These are phyloP conservation scores for Zygosaccharomyces bisporus DNA, from an alignment of 805 yeast species.

Conservation along the genomic window DNA sequence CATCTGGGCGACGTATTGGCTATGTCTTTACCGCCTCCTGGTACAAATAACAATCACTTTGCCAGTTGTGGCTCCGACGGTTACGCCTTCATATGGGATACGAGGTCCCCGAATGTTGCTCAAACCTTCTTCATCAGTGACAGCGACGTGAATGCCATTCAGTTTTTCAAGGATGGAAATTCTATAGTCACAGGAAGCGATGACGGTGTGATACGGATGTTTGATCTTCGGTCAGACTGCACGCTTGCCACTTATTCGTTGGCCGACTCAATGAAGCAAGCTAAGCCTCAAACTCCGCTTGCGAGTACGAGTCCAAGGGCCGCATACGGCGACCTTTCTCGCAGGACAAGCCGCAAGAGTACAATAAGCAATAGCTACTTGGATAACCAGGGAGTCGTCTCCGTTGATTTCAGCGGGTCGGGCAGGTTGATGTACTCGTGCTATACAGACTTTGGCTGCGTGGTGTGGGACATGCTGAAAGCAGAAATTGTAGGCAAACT, in stretches of 20 bases:
- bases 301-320: constrained; percentile 25
- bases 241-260: constrained; percentile 51
- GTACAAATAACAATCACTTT: constrained; percentile 38
- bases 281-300: constrained; percentile 20
- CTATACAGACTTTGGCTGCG: constrained; percentile 70
- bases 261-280: constrained; percentile 13
- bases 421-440: constrained; percentile 74
- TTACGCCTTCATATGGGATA: constrained; percentile 62
- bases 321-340: constrained; percentile 15
- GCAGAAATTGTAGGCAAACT: constrained; percentile 61
- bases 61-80: constrained; percentile 70
- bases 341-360: constrained; percentile 5
- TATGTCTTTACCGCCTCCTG: constrained; percentile 35
- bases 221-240: constrained; percentile 76
- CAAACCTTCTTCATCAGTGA: constrained; percentile 53
- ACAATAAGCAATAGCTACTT: constrained; percentile 32
- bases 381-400: constrained; percentile 65
- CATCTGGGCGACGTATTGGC: constrained; percentile 71
- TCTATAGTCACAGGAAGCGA: constrained; percentile 75
- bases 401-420: constrained; percentile 67
- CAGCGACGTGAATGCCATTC: constrained; percentile 60
- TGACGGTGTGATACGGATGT: constrained; percentile 65
- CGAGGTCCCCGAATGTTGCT: constrained; percentile 46
- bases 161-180: constrained; percentile 66
- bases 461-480: constrained; percentile 72